These are phyloP conservation scores for Agastache rugosa DNA, from an alignment of 257 asterid species.

Conservation along the genomic window DNA sequence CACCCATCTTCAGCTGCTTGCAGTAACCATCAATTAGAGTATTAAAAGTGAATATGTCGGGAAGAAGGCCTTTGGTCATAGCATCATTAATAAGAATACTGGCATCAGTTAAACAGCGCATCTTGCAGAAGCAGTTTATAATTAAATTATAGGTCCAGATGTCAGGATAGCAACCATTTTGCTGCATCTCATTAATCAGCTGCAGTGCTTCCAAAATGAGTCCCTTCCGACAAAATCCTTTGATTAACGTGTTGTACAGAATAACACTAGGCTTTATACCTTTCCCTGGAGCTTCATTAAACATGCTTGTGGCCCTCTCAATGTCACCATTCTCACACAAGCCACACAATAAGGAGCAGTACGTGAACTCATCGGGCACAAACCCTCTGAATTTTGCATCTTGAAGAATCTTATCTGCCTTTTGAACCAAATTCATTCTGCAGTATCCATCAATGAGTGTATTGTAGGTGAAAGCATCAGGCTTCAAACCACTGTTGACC, in stretches of 20 bases:
- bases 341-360: conserved; percentile 73
- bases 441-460: conserved; percentile 82
- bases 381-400: conserved; percentile 80
- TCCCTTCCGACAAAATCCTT: conserved; percentile 74
- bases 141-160: conserved; percentile 84
- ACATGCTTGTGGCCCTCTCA: conserved; percentile 62
- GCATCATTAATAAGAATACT: conserved; percentile 64
- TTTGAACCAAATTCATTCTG: conserved; percentile 65
- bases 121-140: conserved; percentile 80
- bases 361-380: conserved; percentile 82
- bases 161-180: conserved; percentile 70
- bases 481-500: conserved; percentile 76
- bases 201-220: conserved; percentile 72
- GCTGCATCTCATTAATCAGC: conserved; percentile 75
- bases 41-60: conserved; percentile 89
- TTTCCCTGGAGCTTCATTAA: conserved; percentile 58
- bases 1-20: conserved; percentile 73
- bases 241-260: conserved; percentile 69
- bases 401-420: conserved; percentile 65
- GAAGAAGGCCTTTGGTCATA: conserved; percentile 63
- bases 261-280: conserved; percentile 62
- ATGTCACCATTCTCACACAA: conserved; percentile 76
- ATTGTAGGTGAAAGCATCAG: conserved; percentile 84
- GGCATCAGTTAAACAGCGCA: conserved; percentile 83
- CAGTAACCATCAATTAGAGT: conserved; percentile 89